phyloP scores from a whole-genome alignment of 345 rosid species.

The Sonneratia caseolaris region DNA sequence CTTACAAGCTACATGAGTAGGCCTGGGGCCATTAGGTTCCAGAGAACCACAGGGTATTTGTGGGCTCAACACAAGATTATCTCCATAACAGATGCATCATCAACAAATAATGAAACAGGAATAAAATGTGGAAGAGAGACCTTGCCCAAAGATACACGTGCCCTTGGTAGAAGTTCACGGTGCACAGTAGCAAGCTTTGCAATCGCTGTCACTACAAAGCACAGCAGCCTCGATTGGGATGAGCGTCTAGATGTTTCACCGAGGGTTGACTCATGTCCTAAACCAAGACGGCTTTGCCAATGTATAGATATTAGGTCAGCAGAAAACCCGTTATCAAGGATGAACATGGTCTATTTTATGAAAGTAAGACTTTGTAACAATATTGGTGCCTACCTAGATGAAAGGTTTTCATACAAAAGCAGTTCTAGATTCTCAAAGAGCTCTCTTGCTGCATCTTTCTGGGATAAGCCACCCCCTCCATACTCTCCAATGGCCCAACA shows the following conservation, averaged over 20 bases:
- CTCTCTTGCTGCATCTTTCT: conserved; percentile 91
- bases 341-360: not conserved
- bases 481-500: conserved; percentile 99
- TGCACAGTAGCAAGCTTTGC: conserved; percentile 89
- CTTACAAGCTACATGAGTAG: not conserved
- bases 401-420: conserved; percentile 84
- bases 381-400: conserved; percentile 48
- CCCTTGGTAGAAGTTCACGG: conserved; percentile 73
- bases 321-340: not conserved
- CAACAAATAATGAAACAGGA: conserved; percentile 1
- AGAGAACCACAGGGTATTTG: not conserved
- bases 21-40: not conserved
- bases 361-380: not conserved
- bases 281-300: conserved; percentile 62
- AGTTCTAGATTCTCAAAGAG: conserved; percentile 91
- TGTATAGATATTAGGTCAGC: conserved; percentile 2
- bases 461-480: conserved; percentile 82
- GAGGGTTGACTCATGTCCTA: conserved; percentile 48
- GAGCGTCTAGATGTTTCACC: conserved; percentile 36
- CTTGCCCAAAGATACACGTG: conserved; percentile 96
- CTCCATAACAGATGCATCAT: not conserved
- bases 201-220: conserved; percentile 90
- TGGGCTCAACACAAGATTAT: not conserved
- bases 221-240: conserved; percentile 79
- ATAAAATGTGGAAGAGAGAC: conserved; percentile 19